Percentiles rank a stretch among this genome's conserved stretches.
These are phyloP conservation scores for Mycena venus DNA, from an alignment of 768 basidiomycete genomes.

Conservation along the genomic window DNA sequence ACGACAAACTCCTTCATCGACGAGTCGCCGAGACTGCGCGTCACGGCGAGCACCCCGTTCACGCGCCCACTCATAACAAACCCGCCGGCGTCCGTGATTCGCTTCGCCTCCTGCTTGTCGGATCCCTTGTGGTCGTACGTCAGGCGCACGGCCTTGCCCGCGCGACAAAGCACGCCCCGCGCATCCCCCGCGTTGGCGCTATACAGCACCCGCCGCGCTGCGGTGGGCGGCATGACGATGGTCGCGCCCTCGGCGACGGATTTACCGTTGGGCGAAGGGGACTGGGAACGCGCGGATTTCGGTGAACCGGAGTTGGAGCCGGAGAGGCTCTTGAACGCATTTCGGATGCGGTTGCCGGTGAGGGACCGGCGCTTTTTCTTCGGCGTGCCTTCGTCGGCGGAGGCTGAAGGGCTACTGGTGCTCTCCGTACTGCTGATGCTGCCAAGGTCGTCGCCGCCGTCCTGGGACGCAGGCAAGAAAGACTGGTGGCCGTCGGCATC, in stretches of 20 bases:
- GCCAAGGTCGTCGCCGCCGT: constrained; percentile 34
- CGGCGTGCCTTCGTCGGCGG: constrained; percentile 49
- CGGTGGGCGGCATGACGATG: constrained; percentile 60
- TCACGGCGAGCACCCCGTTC: constrained; percentile 97
- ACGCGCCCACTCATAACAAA: constrained; percentile 99
- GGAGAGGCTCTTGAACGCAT: constrained; percentile 67
- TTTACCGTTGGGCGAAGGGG: constrained; percentile 46
- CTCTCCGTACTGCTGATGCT: constrained; percentile 63
- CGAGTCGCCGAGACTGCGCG: constrained; percentile 94
- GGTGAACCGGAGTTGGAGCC: constrained; percentile 47
- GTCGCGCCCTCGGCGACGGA: constrained; percentile 43
- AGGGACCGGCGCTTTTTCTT: constrained; percentile 59
- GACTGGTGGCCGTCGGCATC: constrained; percentile 81
- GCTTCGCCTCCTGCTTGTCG: constrained; percentile 96
- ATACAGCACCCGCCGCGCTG: constrained; percentile 85
- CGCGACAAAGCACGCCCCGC: constrained; percentile 91
- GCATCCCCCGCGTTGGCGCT: constrained; percentile 98
- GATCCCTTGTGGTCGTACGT: constrained; percentile 99
- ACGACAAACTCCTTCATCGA: constrained; percentile 99
- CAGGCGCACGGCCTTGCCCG: constrained; percentile 90
- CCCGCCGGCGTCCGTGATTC: constrained; percentile 97
- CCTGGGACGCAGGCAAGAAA: constrained; percentile 59
- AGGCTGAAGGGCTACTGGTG: constrained; percentile 46
- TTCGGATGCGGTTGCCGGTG: constrained; percentile 65
- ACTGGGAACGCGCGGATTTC: constrained; percentile 50